Evolutionary conservation across 78 protist species (phyloP), one percentile per base, ranked within the genome.

Genomic region (Dictyostelium brefeldianum): DNA sequence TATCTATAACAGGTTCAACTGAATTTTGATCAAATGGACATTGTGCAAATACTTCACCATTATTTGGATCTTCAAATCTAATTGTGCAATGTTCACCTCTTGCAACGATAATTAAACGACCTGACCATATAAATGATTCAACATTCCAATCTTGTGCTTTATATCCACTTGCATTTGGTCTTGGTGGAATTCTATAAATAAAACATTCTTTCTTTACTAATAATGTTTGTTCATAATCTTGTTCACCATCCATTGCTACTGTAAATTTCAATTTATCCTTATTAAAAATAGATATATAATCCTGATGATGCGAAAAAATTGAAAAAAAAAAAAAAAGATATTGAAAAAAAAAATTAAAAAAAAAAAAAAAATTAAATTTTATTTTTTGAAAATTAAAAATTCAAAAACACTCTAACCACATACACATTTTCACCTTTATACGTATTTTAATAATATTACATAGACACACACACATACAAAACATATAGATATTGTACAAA

Each of bases 131-230:
- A 69, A 73, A 81, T 10, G 92, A 65, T 10, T 89, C 54, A 27
- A 79, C 89, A 62, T 80, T 94, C 96, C 96, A 94, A 90, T 89
- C 96, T 51, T 79, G 95, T 56, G 96, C 96, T 80, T 80, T 74
- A 84, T 92, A 90, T 15, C 97, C 97, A 22, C 77, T 82, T 0
- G 91, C 81, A 57, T 48, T 71, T 50, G 90, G 92, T 53, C 80
- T 57, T 43, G 96, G 96, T n/a, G 94, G 94, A 75, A 96, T 78
- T 80, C 89, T 92, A 87, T 96, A 96, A 59, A 96, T 91, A 73
- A 90, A 80, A 89, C 96, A 91, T 74, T 96, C 96, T 47, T 78
- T 71, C 51, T 81, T 69, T 18, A 78, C 78, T 51, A 96, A 74
- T 25, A 95, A 47, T 18, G 96, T 94, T 56, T 80, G 90, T 80